phyloP scores from a whole-genome alignment of 805 yeast species.

The Ogataea siamensis region DNA sequence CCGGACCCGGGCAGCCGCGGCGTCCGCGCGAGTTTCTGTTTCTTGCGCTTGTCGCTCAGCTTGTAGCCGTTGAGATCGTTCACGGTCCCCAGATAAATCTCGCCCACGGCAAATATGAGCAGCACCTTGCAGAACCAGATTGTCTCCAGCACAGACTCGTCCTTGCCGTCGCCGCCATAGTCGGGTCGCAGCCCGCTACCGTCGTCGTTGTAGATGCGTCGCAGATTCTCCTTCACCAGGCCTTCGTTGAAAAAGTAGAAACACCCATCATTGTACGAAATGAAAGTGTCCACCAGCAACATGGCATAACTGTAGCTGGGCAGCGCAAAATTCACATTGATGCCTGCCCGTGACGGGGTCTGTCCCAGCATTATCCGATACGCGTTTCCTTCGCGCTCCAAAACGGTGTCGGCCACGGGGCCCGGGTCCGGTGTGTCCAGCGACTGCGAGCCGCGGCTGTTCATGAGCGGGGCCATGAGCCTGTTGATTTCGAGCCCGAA shows the following conservation, averaged over 20 bases:
- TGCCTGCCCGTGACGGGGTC: slow-evolving; percentile 64
- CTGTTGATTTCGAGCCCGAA: slow-evolving; percentile 77
- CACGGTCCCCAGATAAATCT: slow-evolving; percentile 77
- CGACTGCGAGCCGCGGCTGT: slow-evolving; percentile 1
- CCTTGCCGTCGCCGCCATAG: slow-evolving; percentile 33
- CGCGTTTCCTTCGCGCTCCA: slow-evolving; percentile 76
- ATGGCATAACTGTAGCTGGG: slow-evolving; percentile 79
- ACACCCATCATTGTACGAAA: slow-evolving; percentile 80
- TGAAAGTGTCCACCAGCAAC: slow-evolving; percentile 70
- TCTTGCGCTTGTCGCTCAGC: slow-evolving; percentile 28
- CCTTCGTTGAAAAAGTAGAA: slow-evolving; percentile 85
- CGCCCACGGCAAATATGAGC: slow-evolving; percentile 75
- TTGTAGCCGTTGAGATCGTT: slow-evolving; percentile 56
- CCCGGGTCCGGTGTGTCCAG: slow-evolving; percentile 2
- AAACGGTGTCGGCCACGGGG: slow-evolving; percentile 45
- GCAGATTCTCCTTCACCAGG: slow-evolving; percentile 61
- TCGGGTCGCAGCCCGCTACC: slow-evolving; percentile 31
- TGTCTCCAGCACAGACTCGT: slow-evolving; percentile 63
- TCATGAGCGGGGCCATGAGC: slow-evolving; percentile 28
- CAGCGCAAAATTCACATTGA: slow-evolving; percentile 65
- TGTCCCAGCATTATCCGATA: slow-evolving; percentile 67
- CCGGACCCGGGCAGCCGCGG: slow-evolving; percentile 74
- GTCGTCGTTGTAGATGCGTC: slow-evolving; percentile 58
- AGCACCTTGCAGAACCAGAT: slow-evolving; percentile 79
- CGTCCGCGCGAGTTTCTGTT: slow-evolving; percentile 17